Evolutionary conservation across 2,329 filamentous ascomycete genomes (phyloP), one percentile per base, ranked within the genome.

Genomic region (Dactylonectria macrodidyma): DNA sequence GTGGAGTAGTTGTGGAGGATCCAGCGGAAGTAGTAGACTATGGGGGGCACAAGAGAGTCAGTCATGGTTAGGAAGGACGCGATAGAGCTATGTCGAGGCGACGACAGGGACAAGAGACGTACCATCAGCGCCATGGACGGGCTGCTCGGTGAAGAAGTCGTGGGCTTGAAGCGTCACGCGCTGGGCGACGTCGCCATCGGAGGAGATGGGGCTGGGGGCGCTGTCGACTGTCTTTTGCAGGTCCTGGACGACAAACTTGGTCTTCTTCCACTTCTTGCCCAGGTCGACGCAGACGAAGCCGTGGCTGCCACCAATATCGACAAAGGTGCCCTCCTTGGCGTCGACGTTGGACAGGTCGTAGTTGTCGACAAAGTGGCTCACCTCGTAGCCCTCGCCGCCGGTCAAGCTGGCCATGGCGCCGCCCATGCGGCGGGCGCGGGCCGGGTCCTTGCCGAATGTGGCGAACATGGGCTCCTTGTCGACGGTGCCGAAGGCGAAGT

Each of bases 1-100:
- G 88, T 88, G 0, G 88, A 85, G 80, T 89, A 89, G 78, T 91
- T 89, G 75, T 91, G 88, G 8, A 91, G 78, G 68, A 91, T 89
- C 83, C 85, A 86, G 55, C 88, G 86, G 77, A 90, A 85, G 71
- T 87, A 83, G 78, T 90, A 91, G 19, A 90, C 81, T 84, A 30
- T 30, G 26, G 26, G 26, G 26, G 7, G 26, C 26, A 7, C 26
- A 30, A 30, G 26, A 19, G n/a, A 2, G 12, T 44, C 10, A 16
- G 69, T 78, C 22, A 75, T 70, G 48, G 60, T 36, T 12, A 4
- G 14, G 5, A 24, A 10, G 26, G 26, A 30, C 26, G 26, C 26
- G 7, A 30, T 4, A 7, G 26, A 19, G 19, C 19, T n/a, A 26
- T 14, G 38, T 3, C 8, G 44, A 38, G 48, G 22, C 9, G 59